phyloP scores from a whole-genome alignment of 306 rosid genomes.

The Acacia crassicarpa region DNA sequence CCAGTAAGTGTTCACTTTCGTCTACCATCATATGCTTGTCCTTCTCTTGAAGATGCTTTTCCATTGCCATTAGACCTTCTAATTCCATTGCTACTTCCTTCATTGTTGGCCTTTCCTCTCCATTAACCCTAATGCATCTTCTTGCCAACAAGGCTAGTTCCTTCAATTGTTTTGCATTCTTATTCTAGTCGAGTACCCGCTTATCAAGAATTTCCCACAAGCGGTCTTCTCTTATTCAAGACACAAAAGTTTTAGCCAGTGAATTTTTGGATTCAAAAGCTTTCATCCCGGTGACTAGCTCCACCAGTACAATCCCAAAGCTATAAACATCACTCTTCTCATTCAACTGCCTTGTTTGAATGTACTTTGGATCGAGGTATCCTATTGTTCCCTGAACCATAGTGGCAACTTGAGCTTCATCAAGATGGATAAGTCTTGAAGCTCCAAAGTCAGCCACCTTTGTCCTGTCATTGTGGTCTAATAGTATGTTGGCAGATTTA shows the following conservation, averaged over 20 bases:
- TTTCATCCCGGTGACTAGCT: background rate
- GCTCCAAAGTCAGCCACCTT: background rate
- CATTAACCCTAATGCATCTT: background rate
- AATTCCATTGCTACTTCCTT: background rate
- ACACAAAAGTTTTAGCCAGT: background rate
- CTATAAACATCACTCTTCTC: background rate
- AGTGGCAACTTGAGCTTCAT: background rate
- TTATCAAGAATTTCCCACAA: background rate
- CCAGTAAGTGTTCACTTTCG: background rate
- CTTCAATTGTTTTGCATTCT: background rate
- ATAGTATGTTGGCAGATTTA: background rate
- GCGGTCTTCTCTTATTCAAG: background rate
- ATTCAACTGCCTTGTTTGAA: background rate
- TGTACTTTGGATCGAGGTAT: background rate
- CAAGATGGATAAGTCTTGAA: background rate
- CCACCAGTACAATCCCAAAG: background rate
- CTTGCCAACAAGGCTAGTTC: background rate
- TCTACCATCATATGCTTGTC: background rate
- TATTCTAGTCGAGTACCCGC: background rate
- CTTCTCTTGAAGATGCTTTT: background rate
- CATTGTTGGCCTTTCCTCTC: background rate
- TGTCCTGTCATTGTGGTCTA: background rate
- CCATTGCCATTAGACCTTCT: background rate
- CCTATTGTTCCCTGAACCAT: background rate
- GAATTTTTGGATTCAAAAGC: background rate